Evolutionary conservation across 2,329 filamentous ascomycete genomes (phyloP), one percentile per base, ranked within the genome.

Genomic region (Albophoma yamanashiensis): DNA sequence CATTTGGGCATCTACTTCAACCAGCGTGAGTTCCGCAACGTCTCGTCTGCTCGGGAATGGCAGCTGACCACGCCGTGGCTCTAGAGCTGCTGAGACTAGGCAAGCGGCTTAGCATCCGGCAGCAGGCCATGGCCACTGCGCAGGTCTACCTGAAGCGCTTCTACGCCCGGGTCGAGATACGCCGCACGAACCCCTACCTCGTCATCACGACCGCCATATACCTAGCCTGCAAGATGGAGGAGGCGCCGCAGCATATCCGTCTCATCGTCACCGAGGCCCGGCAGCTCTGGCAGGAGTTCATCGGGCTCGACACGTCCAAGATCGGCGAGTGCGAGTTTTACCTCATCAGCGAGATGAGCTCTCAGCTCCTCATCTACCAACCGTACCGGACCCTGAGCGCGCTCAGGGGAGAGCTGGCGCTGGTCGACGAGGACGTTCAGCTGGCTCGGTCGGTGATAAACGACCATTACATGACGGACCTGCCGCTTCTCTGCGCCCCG

Each of bases 211-310:
- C 94, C 1, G 90, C 93, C 6, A 82, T 97, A 62, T 99, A 99
- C 73, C 80, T 99, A 42, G 92, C 94, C 25, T 96, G 92, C 78
- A 99, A 99, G 76, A 96, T 96, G 85, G 94, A 99, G 73, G 94
- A 99, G 74, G 92, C 88, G 57, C 94, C 94, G 3, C 93, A 97
- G 73, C 94, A 99, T 73, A 97, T 99, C 68, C 85, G 94, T 38
- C 83, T 96, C 64, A 88, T 99, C 61, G 87, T 94, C 14, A 88
- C 86, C 55, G 94, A 99, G 73, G 91, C 92, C 4, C 86, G 91
- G 40, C 84, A 88, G 61, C 81, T 95, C 62, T 96, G 91, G 91
- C 87, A 90, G 68, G 89, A 92, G 64, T 83, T 89, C 61, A 84
- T 90, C 65, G 80, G 83, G 47, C 83, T 87, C 61, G 92, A 96